Conservation (phyloP, 1,139 yeast genomes). For the Zygoascus meyerae region DNA sequence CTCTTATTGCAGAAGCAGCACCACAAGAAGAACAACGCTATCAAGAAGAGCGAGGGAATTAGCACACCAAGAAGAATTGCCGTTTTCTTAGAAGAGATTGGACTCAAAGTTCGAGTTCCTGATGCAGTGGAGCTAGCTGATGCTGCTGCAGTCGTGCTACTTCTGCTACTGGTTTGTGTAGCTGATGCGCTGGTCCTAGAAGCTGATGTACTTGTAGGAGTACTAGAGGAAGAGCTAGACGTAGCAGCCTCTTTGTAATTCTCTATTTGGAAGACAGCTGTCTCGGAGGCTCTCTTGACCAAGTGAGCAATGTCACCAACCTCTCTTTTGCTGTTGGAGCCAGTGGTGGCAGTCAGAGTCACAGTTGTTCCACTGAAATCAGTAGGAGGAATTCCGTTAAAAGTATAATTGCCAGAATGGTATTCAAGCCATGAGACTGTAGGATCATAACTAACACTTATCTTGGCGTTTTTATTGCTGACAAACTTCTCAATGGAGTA, state of each 20-base stretch:
- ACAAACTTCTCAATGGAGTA: conserved; percentile 38
- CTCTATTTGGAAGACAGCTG: conserved; percentile 45
- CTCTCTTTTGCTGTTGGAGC: conserved; percentile 23
- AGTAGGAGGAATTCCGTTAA: conserved; percentile 63
- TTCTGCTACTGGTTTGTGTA: conserved; percentile 15
- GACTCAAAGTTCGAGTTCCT: conserved; percentile 27
- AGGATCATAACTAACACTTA: conserved; percentile 42
- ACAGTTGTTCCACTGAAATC: conserved; percentile 48
- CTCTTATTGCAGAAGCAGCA: conserved; percentile 54
- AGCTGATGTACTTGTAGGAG: conserved; percentile 13
- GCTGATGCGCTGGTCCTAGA: conserved; percentile 15
- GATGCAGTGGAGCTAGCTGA: conserved; percentile 27
- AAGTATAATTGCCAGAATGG: conserved; percentile 54
- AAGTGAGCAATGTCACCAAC: neutral
- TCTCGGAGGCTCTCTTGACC: conserved; percentile 29
- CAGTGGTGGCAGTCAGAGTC: conserved; percentile 45
- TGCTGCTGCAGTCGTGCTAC: conserved; percentile 20
- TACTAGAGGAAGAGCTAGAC: conserved; percentile 14
- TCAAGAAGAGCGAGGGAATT: conserved; percentile 54
- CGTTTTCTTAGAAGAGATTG: conserved; percentile 41
- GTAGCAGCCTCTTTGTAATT: conserved; percentile 43
- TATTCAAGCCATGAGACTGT: conserved; percentile 60
- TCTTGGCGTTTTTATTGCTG: conserved; percentile 38
- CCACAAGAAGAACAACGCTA: conserved; percentile 45
- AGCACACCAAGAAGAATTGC: conserved; percentile 91